phyloP scores from a whole-genome alignment of 495 filamentous ascomycete species.

The Podospora fimiseda region DNA sequence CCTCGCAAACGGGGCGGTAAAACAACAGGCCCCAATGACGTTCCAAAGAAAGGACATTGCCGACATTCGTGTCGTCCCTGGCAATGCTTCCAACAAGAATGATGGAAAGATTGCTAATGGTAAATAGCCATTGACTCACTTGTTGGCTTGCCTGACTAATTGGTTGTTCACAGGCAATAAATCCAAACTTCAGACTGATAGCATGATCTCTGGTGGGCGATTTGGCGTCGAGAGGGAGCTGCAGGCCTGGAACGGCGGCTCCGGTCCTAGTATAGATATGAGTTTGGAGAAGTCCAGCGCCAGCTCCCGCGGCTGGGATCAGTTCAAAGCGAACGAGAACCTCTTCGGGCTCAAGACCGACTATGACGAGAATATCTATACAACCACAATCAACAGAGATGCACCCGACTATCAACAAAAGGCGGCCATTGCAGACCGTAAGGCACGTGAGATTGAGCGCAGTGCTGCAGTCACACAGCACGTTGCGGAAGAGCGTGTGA shows the following conservation, averaged over 20 bases:
- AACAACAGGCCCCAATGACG: conserved; percentile 56
- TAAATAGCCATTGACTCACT: conserved; percentile 31
- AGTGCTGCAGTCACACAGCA: conserved; percentile 65
- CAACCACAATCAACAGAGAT: conserved; percentile 75
- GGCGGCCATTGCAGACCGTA: conserved; percentile 68
- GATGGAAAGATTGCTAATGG: conserved; percentile 62
- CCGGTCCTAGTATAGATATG: conserved; percentile 55
- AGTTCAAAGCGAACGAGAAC: conserved; percentile 84
- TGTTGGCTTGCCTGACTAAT: neutral
- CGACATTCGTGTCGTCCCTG: conserved; percentile 56
- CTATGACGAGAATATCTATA: conserved; percentile 93
- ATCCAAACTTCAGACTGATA: conserved; percentile 73
- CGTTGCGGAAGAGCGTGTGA: conserved; percentile 81
- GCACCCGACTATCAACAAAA: conserved; percentile 74
- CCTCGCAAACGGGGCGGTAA: conserved; percentile 36
- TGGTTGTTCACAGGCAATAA: conserved; percentile 28
- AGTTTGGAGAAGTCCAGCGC: conserved; percentile 56
- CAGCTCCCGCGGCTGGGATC: conserved; percentile 65
- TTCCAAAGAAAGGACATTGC: conserved; percentile 74
- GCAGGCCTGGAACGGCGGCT: conserved; percentile 76
- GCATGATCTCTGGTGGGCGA: conserved; percentile 74
- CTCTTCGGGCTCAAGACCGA: conserved; percentile 80
- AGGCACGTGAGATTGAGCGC: conserved; percentile 84
- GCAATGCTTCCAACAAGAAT: conserved; percentile 33
- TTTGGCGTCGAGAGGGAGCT: conserved; percentile 65